These are phyloP conservation scores for Calocera cornea DNA, from an alignment of 768 basidiomycete genomes.

Conservation along the genomic window DNA sequence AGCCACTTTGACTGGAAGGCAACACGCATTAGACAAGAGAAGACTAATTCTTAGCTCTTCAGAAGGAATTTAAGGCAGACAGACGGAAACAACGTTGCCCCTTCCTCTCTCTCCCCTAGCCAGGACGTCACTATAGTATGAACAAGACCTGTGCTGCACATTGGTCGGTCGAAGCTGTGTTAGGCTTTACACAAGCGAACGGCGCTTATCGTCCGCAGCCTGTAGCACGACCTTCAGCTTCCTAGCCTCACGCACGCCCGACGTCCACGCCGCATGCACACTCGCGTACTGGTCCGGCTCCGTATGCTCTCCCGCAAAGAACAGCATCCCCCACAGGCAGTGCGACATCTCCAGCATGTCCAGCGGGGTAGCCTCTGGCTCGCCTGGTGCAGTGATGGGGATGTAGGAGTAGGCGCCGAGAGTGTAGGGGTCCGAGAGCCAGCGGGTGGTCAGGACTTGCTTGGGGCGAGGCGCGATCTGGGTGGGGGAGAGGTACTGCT, in stretches of 20 bases:
- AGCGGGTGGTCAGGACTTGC: constrained; percentile 9
- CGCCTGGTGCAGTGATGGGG: constrained; percentile 3
- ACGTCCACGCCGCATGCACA: constrained; percentile 26
- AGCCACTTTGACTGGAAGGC: too few relatives aligned
- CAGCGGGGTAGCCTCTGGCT: constrained; percentile 13
- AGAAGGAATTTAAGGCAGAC: too few relatives aligned
- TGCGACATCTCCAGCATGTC: constrained; percentile 10
- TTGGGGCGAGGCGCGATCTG: constrained; percentile 5
- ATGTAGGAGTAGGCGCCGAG: constrained; percentile 10
- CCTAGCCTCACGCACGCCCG: constrained; percentile 27
- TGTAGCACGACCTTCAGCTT: constrained; percentile 22
- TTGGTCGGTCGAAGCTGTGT: too few relatives aligned
- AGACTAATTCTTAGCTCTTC: too few relatives aligned
- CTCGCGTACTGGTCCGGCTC: constrained; percentile 28
- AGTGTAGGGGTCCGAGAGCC: constrained; percentile 9
- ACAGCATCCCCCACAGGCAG: constrained; percentile 17
- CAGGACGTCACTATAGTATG: too few relatives aligned
- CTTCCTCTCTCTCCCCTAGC: too few relatives aligned
- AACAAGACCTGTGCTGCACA: too few relatives aligned
- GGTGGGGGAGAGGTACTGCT: constrained; percentile 3
- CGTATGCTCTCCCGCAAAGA: constrained; percentile 33
- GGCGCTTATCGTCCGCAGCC: background rate
- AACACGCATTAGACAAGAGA: too few relatives aligned
- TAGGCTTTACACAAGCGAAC: too few relatives aligned
- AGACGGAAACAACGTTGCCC: too few relatives aligned